A percentile compares a stretch with the other conserved stretches of the same genome.
phyloP scores from a whole-genome alignment of 2,329 filamentous ascomycete genomes.

The Sordariomycetes sp. region DNA sequence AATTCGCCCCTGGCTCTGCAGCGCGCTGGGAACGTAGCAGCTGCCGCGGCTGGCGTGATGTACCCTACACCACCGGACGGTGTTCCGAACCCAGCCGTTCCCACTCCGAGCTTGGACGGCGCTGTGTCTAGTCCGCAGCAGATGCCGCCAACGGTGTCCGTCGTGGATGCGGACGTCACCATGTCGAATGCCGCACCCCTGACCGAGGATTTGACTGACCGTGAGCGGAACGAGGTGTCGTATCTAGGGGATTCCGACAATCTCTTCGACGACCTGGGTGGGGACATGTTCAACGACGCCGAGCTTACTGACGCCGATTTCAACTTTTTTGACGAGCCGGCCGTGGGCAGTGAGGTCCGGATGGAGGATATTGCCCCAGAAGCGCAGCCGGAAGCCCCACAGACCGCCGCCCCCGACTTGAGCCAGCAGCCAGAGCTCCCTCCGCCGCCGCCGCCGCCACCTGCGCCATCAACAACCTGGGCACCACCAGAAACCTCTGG shows the following conservation, averaged over 20 bases:
- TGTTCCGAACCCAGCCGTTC: conserved; percentile 39
- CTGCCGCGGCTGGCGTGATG: conserved; percentile 31
- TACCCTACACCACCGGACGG: conserved; percentile 66
- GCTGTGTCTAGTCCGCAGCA: conserved; percentile 38
- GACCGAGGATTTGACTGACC: conserved; percentile 2
- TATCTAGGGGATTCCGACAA: conserved; percentile 43
- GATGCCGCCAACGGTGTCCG: conserved; percentile 9
- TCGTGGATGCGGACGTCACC: conserved; percentile 22
- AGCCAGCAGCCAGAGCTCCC: conserved; percentile 2
- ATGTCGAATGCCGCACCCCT: conserved; percentile 12
- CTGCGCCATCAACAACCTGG: conserved; percentile 7
- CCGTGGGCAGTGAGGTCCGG: conserved; percentile 28
- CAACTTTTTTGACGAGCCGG: conserved; percentile 66
- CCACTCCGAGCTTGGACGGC: conserved; percentile 46
- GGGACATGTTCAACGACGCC: conserved; percentile 61
- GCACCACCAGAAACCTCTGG: neutral
- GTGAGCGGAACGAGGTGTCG: conserved; percentile 15
- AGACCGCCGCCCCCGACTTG: conserved; percentile 4
- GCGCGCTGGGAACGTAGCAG: conserved; percentile 29
- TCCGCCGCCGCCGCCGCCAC: conserved; percentile 2
- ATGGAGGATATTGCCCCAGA: conserved; percentile 15
- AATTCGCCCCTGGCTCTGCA: conserved; percentile 41
- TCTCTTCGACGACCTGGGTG: conserved; percentile 58
- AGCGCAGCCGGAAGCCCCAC: neutral
- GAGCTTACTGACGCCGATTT: conserved; percentile 77